Base-by-base conservation (phyloP, 495 filamentous ascomycete species). In the Penicillium manginii region DNA sequence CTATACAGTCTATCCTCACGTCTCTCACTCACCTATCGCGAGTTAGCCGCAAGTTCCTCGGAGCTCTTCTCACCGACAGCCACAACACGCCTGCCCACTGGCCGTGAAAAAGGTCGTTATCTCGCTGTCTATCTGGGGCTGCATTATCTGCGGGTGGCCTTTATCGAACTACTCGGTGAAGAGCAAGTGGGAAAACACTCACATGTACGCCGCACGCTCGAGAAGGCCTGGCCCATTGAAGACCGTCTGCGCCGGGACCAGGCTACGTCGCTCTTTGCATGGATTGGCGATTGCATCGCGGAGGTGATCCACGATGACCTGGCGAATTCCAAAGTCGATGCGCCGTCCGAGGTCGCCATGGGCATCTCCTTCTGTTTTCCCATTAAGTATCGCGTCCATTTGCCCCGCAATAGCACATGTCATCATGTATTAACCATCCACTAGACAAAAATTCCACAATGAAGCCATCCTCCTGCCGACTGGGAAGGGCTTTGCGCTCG, bases 331-430 rank as follows among this genome's bases (percentile, higher is more conserved):
- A 68, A 57, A 17, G 68, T 66, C 8, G 66, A 65, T 49, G 58
- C 75, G 22, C 68, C 71, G 4, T 68, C 76, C n/a, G 81, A 83
- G 60, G 67, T 92, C 50, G 80, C 82, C 10, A 80, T 89, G 69
- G 90, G 90, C 1, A 86, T 93, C 39, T 90, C 90, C 15, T 92
- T 91, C 61, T 89, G 86, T 67, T 91, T 93, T 61, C 89, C 90
- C 23, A 90, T 92, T 81, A 82, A 83, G 88, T 91, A 82, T 61
- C 72, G 22, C 21, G 12, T 47, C 45, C 21, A 23, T 9, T 11
- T 47, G 21, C 45, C 45, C 45, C 45, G 2, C 45, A 9, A 29
- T 29, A 8, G 40, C n/a, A 8, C n/a, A 45, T 12, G 22, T 47
- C 42, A 45, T 45, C 40, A n/a, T 45, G 18, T 45, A 45, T 45